Conservation (phyloP, 176 grass and related monocot genomes). For the Tillandsia fasciculata region DNA sequence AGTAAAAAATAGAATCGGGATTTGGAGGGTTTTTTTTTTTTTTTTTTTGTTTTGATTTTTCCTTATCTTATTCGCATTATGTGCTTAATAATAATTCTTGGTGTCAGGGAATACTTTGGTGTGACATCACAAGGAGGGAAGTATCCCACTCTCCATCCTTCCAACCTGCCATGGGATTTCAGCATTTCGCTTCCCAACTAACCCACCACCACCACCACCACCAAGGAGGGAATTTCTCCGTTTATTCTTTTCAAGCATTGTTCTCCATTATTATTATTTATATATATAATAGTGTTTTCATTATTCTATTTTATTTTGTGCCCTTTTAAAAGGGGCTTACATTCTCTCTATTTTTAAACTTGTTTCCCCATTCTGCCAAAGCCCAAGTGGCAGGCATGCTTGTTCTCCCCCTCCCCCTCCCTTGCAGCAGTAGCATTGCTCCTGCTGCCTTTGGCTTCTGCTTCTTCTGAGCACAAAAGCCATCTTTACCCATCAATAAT, state of each 20-base stretch:
- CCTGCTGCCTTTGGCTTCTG: neutral
- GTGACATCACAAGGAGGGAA: no score
- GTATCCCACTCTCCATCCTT: neutral
- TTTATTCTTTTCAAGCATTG: constrained; percentile 1
- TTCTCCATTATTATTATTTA: neutral
- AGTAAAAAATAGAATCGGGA: no score
- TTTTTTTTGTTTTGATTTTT: no score
- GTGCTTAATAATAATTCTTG: no score
- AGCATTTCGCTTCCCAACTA: neutral
- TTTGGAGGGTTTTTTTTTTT: no score
- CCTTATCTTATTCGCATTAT: no score
- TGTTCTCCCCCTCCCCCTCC: neutral
- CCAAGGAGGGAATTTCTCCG: neutral
- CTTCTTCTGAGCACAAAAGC: constrained; percentile 6
- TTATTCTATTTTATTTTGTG: neutral
- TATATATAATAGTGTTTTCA: neutral
- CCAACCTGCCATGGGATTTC: constrained; percentile 1
- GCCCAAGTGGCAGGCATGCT: neutral
- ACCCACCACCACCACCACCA: neutral
- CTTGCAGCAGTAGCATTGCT: no score
- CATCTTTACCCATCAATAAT: neutral
- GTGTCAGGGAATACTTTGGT: no score
- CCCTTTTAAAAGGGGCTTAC: no score
- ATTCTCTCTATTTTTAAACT: constrained; percentile 1
- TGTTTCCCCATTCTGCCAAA: constrained; percentile 3